phyloP scores from a whole-genome alignment of 441 rosid genomes.

The Flueggea neowawraea region DNA sequence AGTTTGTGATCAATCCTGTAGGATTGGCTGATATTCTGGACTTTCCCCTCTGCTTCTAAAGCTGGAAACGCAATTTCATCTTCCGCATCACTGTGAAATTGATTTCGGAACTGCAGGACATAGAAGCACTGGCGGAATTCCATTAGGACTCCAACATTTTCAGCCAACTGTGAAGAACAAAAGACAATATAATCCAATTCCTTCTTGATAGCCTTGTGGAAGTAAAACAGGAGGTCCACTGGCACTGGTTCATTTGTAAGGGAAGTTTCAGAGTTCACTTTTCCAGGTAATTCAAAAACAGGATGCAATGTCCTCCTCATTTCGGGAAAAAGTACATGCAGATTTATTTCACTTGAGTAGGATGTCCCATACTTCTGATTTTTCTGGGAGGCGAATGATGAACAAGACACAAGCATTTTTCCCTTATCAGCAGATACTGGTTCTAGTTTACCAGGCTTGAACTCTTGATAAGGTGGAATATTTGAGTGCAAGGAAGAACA shows the following conservation, averaged over 20 bases:
- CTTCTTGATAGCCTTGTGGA: constrained; percentile 83
- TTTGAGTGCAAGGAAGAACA: constrained; percentile 27
- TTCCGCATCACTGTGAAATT: constrained; percentile 72
- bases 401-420: constrained; percentile 20
- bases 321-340: constrained; percentile 36
- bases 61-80: constrained; percentile 93
- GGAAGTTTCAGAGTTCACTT: constrained; percentile 29
- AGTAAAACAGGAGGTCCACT: constrained; percentile 70
- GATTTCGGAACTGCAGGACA: constrained; percentile 49
- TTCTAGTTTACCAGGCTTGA: constrained; percentile 20
- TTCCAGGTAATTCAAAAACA: constrained; percentile 31
- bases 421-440: constrained; percentile 22
- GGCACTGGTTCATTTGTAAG: constrained; percentile 43
- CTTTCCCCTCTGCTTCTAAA: constrained; percentile 63
- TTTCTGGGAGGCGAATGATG: constrained; percentile 20
- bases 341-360: constrained; percentile 49
- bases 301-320: constrained; percentile 23
- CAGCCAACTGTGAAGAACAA: constrained; percentile 52
- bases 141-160: constrained; percentile 41
- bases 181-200: constrained; percentile 69
- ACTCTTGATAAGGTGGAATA: constrained; percentile 16
- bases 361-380: constrained; percentile 30
- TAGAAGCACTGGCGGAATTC: constrained; percentile 62
- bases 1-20: constrained; percentile 75
- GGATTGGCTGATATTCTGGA: constrained; percentile 59